Evolutionary conservation across 352 stramenopile species (phyloP).

Genomic region (Pythium guiyangense): DNA sequence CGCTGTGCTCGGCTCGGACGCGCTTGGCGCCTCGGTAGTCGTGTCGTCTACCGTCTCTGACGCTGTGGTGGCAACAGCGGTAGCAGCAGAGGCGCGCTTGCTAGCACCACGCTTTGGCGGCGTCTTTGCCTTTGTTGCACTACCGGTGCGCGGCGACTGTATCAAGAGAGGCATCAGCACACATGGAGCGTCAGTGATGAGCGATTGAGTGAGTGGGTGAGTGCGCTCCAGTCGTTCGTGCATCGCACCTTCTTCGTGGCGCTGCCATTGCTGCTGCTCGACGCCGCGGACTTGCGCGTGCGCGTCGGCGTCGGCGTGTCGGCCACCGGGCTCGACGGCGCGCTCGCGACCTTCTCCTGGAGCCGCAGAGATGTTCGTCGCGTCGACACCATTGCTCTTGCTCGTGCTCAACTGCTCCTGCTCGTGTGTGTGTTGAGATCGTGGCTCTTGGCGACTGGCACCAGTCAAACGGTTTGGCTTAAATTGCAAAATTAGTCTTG

Average conservation of each 20-base stretch:
- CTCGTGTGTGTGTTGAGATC: too few species aligned
- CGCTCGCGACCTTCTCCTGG: slow-evolving; percentile 33
- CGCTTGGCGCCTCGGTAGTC: too few species aligned
- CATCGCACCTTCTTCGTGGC: slow-evolving; percentile 14
- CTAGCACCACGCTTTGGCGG: slow-evolving; percentile 2
- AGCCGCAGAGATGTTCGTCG: slow-evolving; percentile 54
- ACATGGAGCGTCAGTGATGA: too few species aligned
- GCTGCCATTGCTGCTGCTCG: slow-evolving; percentile 1
- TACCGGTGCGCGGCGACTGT: slow-evolving; percentile 11
- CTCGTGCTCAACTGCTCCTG: not conserved
- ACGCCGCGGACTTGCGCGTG: slow-evolving; percentile 6
- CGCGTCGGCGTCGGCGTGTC: slow-evolving; percentile 11
- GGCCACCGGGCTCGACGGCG: slow-evolving; percentile 2
- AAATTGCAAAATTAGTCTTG: slow-evolving; percentile 1
- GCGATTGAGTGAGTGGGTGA: too few species aligned
- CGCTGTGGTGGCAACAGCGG: slow-evolving; percentile 5
- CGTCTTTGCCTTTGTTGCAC: slow-evolving; percentile 10
- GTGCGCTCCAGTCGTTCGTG: not conserved
- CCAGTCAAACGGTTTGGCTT: not conserved
- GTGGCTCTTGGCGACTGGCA: not conserved
- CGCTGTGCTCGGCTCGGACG: slow-evolving; percentile 4
- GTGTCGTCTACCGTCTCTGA: not conserved
- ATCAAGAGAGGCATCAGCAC: not conserved
- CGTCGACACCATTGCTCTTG: slow-evolving; percentile 50
- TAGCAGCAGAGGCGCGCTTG: not conserved